phyloP scores from a whole-genome alignment of 2,329 filamentous ascomycete genomes.

The Rutstroemia sp. region DNA sequence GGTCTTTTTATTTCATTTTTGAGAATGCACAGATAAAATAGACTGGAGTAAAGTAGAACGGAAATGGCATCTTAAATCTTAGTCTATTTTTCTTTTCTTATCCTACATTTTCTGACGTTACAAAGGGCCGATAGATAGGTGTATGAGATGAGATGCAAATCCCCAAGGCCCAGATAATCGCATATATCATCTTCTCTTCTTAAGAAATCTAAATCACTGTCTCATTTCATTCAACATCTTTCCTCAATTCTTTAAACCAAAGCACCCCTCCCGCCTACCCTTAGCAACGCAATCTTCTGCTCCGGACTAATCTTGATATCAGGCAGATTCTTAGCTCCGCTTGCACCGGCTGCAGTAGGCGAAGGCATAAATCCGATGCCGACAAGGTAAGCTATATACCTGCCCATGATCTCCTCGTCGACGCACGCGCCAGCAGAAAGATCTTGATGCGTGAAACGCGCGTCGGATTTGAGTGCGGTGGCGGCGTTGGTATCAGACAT shows the following conservation, averaged over 20 bases:
- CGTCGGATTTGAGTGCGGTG: slow-evolving; percentile 55
- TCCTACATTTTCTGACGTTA: no score
- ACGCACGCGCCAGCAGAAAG: slow-evolving; percentile 23
- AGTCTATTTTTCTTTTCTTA: no score
- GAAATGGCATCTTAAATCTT: no score
- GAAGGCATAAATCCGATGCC: slow-evolving; percentile 24
- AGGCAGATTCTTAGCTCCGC: slow-evolving; percentile 25
- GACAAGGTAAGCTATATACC: slow-evolving; percentile 25
- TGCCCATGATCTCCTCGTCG: slow-evolving; percentile 25
- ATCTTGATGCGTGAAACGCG: slow-evolving; percentile 27
- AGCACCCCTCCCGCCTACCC: slow-evolving; percentile 21
- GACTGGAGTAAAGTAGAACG: no score
- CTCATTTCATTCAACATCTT: neutral
- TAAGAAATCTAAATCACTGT: no score
- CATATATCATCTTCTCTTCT: no score
- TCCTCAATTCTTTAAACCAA: slow-evolving; percentile 8
- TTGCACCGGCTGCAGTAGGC: slow-evolving; percentile 10
- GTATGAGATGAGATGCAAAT: no score
- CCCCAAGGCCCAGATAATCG: no score
- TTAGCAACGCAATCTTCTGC: slow-evolving; percentile 17
- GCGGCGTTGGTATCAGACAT: slow-evolving; percentile 63
- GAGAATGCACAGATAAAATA: no score
- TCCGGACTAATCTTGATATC: slow-evolving; percentile 10
- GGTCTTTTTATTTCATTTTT: no score
- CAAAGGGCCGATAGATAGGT: no score